These are phyloP conservation scores for Prillingera fragicola DNA, from an alignment of 1,284 basidiomycete genomes.

Conservation along the genomic window DNA sequence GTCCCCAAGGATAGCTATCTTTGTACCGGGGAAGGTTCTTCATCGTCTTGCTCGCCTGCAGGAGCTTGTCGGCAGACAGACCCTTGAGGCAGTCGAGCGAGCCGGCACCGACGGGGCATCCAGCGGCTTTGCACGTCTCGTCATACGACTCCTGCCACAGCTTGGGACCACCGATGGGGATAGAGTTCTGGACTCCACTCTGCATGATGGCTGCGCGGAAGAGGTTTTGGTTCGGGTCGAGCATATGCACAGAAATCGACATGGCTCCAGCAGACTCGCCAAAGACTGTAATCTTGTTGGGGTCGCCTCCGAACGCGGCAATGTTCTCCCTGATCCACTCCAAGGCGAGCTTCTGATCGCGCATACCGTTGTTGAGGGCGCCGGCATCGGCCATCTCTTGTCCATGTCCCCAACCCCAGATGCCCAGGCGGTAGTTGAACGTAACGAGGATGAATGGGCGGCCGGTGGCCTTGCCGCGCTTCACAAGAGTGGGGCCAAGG, in stretches of 20 bases:
- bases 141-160: conserved; percentile 37
- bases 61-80: conserved; percentile 18
- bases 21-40: conserved; percentile 1
- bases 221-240: conserved; percentile 30
- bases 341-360: conserved; percentile 50
- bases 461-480: conserved; percentile 5
- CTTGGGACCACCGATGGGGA: conserved; percentile 25
- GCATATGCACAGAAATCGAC: conserved; percentile 32
- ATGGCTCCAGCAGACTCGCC: conserved; percentile 48
- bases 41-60: neutral
- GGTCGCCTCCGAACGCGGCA: conserved; percentile 51
- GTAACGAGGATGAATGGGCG: conserved; percentile 48
- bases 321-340: conserved; percentile 53
- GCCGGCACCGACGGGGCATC: conserved; percentile 14
- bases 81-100: conserved; percentile 35
- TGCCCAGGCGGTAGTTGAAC: conserved; percentile 50
- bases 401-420: conserved; percentile 49
- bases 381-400: conserved; percentile 34
- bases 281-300: conserved; percentile 44
- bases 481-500: conserved; percentile 20
- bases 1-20: neutral
- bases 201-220: conserved; percentile 38
- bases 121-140: conserved; percentile 22
- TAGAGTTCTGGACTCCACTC: conserved; percentile 21
- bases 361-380: conserved; percentile 45